A percentile compares a stretch with the other conserved stretches of the same genome.
Conservation (phyloP, 768 basidiomycete genomes). For the Boletus reticulatus region DNA sequence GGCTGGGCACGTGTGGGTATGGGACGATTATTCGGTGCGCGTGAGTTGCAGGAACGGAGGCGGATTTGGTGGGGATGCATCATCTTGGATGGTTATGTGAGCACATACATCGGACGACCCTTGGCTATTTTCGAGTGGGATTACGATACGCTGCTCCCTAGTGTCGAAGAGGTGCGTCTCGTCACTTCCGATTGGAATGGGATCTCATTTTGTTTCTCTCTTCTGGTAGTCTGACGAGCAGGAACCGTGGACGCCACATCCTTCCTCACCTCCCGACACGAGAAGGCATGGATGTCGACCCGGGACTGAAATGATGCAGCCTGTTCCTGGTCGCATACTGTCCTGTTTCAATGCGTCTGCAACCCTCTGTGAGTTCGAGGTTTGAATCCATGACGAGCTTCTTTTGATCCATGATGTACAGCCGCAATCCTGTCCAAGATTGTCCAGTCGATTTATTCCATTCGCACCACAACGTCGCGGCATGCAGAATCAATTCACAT, state of each 20-base stretch:
- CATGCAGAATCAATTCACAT: conserved; percentile 55
- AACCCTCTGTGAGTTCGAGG: conserved; percentile 52
- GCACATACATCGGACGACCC: conserved; percentile 76
- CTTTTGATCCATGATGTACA: conserved; percentile 27
- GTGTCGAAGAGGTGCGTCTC: conserved; percentile 49
- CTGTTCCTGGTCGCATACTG: conserved; percentile 49
- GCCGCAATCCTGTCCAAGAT: conserved; percentile 69
- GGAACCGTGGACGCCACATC: conserved; percentile 51
- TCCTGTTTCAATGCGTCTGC: conserved; percentile 82
- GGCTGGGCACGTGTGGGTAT: conserved; percentile 65
- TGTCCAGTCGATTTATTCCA: conserved; percentile 69
- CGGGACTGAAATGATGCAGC: conserved; percentile 12
- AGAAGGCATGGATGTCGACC: conserved; percentile 30
- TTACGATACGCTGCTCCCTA: conserved; percentile 70
- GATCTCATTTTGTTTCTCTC: conserved; percentile 14
- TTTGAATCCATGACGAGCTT: neutral
- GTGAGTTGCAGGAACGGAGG: conserved; percentile 67
- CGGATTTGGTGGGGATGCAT: conserved; percentile 80
- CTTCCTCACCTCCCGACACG: conserved; percentile 30
- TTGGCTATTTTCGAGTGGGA: conserved; percentile 73
- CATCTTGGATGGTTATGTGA: conserved; percentile 77
- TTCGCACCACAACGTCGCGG: conserved; percentile 53
- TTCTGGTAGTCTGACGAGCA: conserved; percentile 56
- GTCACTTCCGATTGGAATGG: neutral
- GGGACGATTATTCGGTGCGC: conserved; percentile 54